Evolutionary conservation across 352 stramenopile genomes (phyloP), one percentile per base, ranked within the genome.

Genomic region (Globisporangium perplexum): DNA sequence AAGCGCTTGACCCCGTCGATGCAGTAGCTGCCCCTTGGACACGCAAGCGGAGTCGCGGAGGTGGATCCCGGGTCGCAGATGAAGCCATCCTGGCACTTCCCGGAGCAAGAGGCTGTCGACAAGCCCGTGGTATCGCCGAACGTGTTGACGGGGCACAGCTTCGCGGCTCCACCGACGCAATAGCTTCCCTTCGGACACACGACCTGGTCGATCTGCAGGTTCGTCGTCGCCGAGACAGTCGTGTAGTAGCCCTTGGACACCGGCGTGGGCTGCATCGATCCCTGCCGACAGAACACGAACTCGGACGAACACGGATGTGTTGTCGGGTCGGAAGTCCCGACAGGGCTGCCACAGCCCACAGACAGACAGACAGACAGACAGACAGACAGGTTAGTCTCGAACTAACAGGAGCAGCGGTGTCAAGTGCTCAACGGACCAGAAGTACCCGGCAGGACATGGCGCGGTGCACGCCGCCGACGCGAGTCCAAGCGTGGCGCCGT

Each of bases 391-490:
- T 26, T 7, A 24, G 20, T 23, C 0, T 47, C 20, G 18, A 44
- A 15, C 4, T 11, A 6, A 15, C 38, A 44, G 7, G 14, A 45
- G 7, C 36, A 31, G 17, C 38, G 17, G 17, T 39, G 22, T 26
- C 12, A 8, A 1, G 41, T 26, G 14, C 30, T 17, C 7, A n/a
- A 28, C 3, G 1, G 26, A 82, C 75, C 78, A 92, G 47, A 69
- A 88, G 55, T 84, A 89, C 3, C 82, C 82, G 24, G 66, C 50
- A 10, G 82, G 78, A 43, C 82, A 92, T n/a, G 51, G 55, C 6
- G 62, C 77, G 5, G 69, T 83, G 48, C 78, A 92, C 24, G 60
- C 47, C 7, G 72, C 57, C 2, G 59, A 83, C 7, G 67, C 52
- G 10, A 90, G 65, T 3, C 68, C 71, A 50, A 62, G 24, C 0